Base-by-base conservation (phyloP, 441 rosid species). In the Metrosideros polymorpha region DNA sequence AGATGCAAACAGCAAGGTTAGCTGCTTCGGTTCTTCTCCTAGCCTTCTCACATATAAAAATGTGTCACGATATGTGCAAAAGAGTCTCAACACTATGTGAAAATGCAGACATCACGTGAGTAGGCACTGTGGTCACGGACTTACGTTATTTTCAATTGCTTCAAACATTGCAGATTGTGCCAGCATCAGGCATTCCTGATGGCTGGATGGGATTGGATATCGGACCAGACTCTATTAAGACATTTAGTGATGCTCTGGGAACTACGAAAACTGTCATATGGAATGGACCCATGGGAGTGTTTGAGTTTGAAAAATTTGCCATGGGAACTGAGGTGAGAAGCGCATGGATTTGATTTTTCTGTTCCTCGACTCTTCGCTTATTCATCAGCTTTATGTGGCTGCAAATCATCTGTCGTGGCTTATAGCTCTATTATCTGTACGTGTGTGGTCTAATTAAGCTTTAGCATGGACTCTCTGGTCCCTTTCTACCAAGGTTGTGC, bases 161-260 rank as follows among this genome's bases (percentile, higher is more conserved):
- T 52, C 1, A 30, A 27, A n/a, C 35, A 51, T 83, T 91, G 86
- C 92, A 96, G 99, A 71, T 91, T 85, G 98, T 95, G 89, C 93
- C 98, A 12, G 92, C 97, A 85, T 89, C 97, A 71, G 97, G 89
- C 75, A 96, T 96, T 85, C 98, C 95, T 17, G 98, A 95, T 88
- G 98, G 98, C 47, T 96, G 99, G 99, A 96, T 96, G 99, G 99
- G 99, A 86, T 89, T 96, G 92, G 99, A 96, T 90, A 92, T 96
- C 66, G 99, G 98, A 89, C 99, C 98, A 83, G 98, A 96, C 25
- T 95, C 98, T 55, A 82, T 96, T 22, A 95, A 92, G 91, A 92
- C 95, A 66, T 95, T 96, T 93, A 94, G 42, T 49, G 94, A 92
- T 15, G 95, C 95, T 83, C 83, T 96, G 89, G 98, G 89, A 84